Conservation (phyloP, 495 filamentous ascomycete species). For the Penicillium daleae region DNA sequence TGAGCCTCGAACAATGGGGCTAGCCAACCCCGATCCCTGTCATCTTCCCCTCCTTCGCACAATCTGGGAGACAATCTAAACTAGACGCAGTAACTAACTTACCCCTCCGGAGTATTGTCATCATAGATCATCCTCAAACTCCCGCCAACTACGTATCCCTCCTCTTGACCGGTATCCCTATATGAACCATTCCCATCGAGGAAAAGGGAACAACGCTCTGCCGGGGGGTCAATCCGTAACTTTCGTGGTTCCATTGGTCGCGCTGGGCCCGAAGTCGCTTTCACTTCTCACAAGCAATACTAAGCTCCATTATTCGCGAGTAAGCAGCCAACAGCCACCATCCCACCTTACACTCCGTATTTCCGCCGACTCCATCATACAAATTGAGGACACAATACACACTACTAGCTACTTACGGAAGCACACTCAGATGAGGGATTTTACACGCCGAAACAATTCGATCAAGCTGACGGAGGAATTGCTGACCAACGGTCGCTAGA, state of each 20-base stretch:
- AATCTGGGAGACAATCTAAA: slow-evolving; percentile 2
- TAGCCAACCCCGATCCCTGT: slow-evolving; percentile 5
- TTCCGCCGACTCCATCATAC: neutral
- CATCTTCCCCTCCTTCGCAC: slow-evolving; percentile 2
- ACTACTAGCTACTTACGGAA: neutral
- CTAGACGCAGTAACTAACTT: neutral
- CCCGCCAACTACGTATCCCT: neutral
- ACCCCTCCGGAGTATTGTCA: neutral
- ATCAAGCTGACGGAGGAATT: neutral
- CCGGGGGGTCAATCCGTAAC: slow-evolving; percentile 5
- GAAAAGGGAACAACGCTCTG: slow-evolving; percentile 13
- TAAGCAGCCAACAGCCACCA: neutral
- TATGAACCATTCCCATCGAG: too few relatives aligned
- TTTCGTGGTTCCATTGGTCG: neutral
- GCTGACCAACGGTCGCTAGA: slow-evolving; percentile 5
- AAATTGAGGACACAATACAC: neutral
- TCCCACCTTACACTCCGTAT: too few relatives aligned
- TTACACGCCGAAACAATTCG: neutral
- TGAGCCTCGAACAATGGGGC: neutral
- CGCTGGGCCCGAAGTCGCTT: neutral
- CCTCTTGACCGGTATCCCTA: neutral
- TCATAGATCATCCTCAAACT: neutral
- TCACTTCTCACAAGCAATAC: neutral
- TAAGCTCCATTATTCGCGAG: neutral
- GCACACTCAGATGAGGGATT: slow-evolving; percentile 6